Percentiles rank a stretch among this genome's conserved stretches.
phyloP scores from a whole-genome alignment of 192 early-diverging fungal species.

The Helicostylum pulchrum region DNA sequence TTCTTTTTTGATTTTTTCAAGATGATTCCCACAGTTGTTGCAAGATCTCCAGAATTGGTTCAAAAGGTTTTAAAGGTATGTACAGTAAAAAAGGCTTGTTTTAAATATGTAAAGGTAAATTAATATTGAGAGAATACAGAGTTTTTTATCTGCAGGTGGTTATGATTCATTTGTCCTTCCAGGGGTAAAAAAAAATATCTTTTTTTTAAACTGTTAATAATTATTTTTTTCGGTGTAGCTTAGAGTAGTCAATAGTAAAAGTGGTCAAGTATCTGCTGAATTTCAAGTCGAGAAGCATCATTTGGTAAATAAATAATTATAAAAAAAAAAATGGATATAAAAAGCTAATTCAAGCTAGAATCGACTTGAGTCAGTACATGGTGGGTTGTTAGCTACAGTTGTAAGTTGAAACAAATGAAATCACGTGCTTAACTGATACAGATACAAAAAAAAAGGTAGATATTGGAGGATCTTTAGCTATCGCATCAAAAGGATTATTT shows the following conservation, averaged over 20 bases:
- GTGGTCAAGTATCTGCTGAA: conserved; percentile 39
- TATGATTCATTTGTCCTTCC: conserved; percentile 21
- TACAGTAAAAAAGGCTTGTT: background rate
- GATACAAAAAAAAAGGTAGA: conserved; percentile 27
- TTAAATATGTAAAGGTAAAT: background rate
- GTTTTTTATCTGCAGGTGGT: conserved; percentile 10
- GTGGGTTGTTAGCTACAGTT: conserved; percentile 48
- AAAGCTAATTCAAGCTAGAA: conserved; percentile 35
- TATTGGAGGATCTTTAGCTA: conserved; percentile 52
- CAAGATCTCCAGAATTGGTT: background rate
- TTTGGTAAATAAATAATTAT: conserved; percentile 38
- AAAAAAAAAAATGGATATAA: background rate
- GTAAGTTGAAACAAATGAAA: conserved; percentile 20
- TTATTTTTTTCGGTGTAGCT: conserved; percentile 20
- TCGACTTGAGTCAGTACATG: conserved; percentile 43
- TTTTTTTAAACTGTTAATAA: too few relatives aligned
- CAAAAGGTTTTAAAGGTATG: background rate
- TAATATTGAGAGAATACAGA: conserved; percentile 6
- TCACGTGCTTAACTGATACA: background rate
- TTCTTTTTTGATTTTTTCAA: too few relatives aligned
- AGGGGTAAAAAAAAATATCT: conserved; percentile 5
- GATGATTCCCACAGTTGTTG: too few relatives aligned
- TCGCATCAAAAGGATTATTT: conserved; percentile 46
- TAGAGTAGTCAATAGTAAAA: conserved; percentile 36
- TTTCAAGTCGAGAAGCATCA: conserved; percentile 46